A percentile compares a stretch with the other conserved stretches of the same genome.
These are phyloP conservation scores for Pseudonitzschia pungens DNA, from an alignment of 108 stramenopile species.

Conservation along the genomic window DNA sequence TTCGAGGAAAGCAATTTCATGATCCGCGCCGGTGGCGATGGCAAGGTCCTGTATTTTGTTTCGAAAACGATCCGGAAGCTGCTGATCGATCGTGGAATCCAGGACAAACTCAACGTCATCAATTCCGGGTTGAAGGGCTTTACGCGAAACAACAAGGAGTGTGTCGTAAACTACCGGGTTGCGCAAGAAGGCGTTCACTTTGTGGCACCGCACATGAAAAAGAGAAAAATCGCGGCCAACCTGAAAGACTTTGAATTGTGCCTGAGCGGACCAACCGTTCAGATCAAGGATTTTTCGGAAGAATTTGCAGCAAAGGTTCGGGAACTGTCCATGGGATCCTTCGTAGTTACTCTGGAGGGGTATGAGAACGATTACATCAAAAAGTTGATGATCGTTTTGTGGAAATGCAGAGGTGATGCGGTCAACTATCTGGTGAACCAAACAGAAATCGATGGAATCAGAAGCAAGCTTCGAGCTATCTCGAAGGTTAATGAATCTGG, in stretches of 20 bases:
- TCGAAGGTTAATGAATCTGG: background rate
- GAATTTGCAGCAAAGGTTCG: slow-evolving; percentile 42
- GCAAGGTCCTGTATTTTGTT: slow-evolving; percentile 79
- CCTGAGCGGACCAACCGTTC: slow-evolving; percentile 37
- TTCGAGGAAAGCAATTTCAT: slow-evolving; percentile 75
- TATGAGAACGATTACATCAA: slow-evolving; percentile 69
- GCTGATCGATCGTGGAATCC: slow-evolving; percentile 72
- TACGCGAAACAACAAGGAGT: slow-evolving; percentile 62
- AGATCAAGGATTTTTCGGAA: slow-evolving; percentile 47
- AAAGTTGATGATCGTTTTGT: slow-evolving; percentile 76
- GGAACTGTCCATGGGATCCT: slow-evolving; percentile 63
- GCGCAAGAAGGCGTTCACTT: slow-evolving; percentile 83
- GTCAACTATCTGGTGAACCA: slow-evolving; percentile 76
- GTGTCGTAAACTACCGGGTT: slow-evolving; percentile 53
- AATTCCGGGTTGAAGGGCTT: slow-evolving; percentile 82
- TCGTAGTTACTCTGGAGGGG: slow-evolving; percentile 71
- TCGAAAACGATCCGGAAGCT: slow-evolving; percentile 57
- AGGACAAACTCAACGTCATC: slow-evolving; percentile 71
- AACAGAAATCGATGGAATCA: slow-evolving; percentile 74
- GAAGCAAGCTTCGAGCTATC: slow-evolving; percentile 52
- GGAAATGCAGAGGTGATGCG: slow-evolving; percentile 61
- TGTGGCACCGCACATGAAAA: slow-evolving; percentile 78
- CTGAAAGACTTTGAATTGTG: slow-evolving; percentile 73
- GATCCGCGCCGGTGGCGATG: slow-evolving; percentile 67
- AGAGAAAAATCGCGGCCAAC: slow-evolving; percentile 58